phyloP scores from a whole-genome alignment of 257 asterid species.

The Paulownia fortunei region DNA sequence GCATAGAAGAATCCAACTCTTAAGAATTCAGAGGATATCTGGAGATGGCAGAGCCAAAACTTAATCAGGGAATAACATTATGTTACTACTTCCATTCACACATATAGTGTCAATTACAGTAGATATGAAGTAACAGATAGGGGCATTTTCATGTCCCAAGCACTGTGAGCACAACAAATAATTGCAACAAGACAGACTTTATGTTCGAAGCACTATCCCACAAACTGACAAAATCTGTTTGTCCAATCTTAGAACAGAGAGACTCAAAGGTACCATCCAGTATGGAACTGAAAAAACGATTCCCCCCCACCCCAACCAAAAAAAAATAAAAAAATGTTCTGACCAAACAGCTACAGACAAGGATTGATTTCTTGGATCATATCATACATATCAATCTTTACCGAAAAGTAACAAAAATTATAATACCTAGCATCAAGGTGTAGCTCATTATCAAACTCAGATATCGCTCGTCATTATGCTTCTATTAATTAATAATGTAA shows the following conservation, averaged over 20 bases:
- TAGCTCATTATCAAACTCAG: not conserved
- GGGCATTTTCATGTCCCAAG: too few species aligned
- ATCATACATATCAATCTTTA: not conserved
- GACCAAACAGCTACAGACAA: conserved; percentile 1
- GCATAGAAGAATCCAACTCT: not conserved
- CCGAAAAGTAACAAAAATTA: not conserved
- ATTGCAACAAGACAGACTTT: not conserved
- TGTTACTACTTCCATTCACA: not conserved
- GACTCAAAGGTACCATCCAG: not conserved
- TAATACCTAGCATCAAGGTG: not conserved
- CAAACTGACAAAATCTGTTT: not conserved
- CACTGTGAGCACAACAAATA: too few species aligned
- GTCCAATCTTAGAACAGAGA: not conserved
- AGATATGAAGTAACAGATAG: too few species aligned
- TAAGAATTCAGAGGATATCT: not conserved
- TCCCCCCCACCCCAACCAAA: too few species aligned
- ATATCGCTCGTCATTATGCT: not conserved
- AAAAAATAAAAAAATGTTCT: too few species aligned
- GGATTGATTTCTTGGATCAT: not conserved
- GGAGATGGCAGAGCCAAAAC: not conserved
- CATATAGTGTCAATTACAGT: too few species aligned
- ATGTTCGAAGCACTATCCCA: not conserved
- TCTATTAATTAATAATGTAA: not conserved
- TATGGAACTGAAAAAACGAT: not conserved
- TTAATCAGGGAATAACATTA: not conserved